Percentiles rank a stretch among this genome's conserved stretches.
These are phyloP conservation scores for Eucalyptus caleyi DNA, from an alignment of 345 rosid genomes.

Conservation along the genomic window DNA sequence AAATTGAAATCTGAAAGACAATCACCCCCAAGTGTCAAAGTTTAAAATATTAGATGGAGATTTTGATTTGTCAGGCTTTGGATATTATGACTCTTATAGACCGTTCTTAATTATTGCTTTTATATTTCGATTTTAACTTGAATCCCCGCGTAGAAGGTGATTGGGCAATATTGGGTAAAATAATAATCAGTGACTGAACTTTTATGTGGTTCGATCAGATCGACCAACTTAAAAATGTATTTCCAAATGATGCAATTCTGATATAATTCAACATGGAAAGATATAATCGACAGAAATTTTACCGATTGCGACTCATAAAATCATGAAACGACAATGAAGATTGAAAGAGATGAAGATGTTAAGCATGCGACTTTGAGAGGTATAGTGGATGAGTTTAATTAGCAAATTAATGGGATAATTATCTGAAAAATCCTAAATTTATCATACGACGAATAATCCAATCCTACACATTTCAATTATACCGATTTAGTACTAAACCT, in stretches of 20 bases:
- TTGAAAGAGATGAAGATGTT: background rate
- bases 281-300: background rate
- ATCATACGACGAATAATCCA: fast-evolving
- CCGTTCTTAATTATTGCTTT: background rate
- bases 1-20: background rate
- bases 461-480: background rate
- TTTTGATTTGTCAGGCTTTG: background rate
- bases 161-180: background rate
- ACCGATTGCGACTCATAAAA: background rate
- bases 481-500: fast-evolving
- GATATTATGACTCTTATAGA: background rate
- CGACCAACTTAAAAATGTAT: background rate
- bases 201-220: background rate
- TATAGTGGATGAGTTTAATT: background rate
- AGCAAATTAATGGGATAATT: background rate
- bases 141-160: background rate
- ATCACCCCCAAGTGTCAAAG: background rate
- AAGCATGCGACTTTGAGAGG: background rate
- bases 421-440: background rate
- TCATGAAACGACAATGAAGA: background rate
- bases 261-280: background rate
- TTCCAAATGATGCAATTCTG: background rate
- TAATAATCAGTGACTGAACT: background rate
- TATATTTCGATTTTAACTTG: background rate
- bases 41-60: background rate